Conservation (phyloP, 202 grass and related monocot genomes). For the Elaeis oleifera region DNA sequence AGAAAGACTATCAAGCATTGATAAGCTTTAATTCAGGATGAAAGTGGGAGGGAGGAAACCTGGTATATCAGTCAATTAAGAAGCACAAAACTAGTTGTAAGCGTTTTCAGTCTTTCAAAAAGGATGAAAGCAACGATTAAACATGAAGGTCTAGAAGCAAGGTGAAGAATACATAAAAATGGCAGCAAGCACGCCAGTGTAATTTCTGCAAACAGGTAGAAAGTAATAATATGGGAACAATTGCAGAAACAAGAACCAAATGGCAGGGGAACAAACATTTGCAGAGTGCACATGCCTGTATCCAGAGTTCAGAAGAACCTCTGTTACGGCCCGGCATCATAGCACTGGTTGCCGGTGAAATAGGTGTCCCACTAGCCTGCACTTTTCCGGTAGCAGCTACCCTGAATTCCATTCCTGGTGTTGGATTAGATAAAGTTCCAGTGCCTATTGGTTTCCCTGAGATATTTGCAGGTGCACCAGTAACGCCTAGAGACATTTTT, state of each 20-base stretch:
- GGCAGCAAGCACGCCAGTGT: background rate
- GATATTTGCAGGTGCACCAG: slow-evolving; percentile 29
- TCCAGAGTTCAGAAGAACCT: slow-evolving; percentile 43
- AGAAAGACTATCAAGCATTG: no score
- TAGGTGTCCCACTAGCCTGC: slow-evolving; percentile 25
- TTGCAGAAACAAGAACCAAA: slow-evolving; percentile 1
- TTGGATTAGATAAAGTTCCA: slow-evolving; percentile 34
- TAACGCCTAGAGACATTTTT: slow-evolving; percentile 33
- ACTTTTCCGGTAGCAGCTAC: slow-evolving; percentile 37
- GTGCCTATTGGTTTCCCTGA: slow-evolving; percentile 27
- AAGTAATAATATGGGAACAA: slow-evolving; percentile 9
- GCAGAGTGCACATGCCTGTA: slow-evolving; percentile 39
- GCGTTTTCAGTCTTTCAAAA: no score
- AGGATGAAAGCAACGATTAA: no score
- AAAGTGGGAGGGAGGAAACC: no score
- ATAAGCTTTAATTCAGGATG: no score
- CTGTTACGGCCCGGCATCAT: slow-evolving; percentile 32
- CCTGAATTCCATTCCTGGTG: slow-evolving; percentile 43
- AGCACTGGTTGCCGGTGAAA: slow-evolving; percentile 24
- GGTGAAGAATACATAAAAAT: background rate
- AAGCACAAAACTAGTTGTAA: no score
- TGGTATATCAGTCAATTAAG: no score
- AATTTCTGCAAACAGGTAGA: background rate
- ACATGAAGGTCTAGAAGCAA: no score
- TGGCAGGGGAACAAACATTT: background rate